Base-by-base conservation (phyloP, 176 grass and related monocot species). In the Poa annua region DNA sequence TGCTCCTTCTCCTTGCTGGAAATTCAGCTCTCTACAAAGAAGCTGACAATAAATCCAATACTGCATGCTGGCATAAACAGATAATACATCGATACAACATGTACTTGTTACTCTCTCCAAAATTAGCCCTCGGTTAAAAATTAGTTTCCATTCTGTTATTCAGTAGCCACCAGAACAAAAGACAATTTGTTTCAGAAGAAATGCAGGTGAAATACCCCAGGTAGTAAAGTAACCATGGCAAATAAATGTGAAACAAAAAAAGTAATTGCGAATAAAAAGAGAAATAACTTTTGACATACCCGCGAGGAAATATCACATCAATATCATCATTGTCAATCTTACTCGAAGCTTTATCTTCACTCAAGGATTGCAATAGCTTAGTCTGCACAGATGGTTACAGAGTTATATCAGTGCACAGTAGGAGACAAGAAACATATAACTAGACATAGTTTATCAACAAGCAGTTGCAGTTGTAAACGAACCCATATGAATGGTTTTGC, bases 261-360 rank as follows among this genome's bases (percentile, higher is more conserved):
- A 14, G 59, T 62, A 62, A 26, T 15, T 62, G 34, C 34, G 3
- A 20, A n/a, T 38, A 39, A n/a, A 67, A 67, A 38, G 33, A 39
- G 34, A 67, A 67, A 20, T 21, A 65, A 12, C 14, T 32, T 65
- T 65, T 32, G 61, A 34, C 61, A 65, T 65, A 65, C 61, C 61
- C 25, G 35, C 51, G n/a, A 51, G 25, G 16, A 80, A 80, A 80
- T 66, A 80, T 22, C 19, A 47, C 29, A 45, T 66, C 78, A 36
- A 66, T 66, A 52, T 80, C 60, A 66, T 24, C 42, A 50, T 16
- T 45, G 62, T 4, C 29, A 4, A 19, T 80, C 60, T 66, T 51
- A 66, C 38, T 61, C 8, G 56, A 22, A 19, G 7, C 15, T 26
- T 45, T 79, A 12, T 66, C 11, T 66, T 50, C 11, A 51, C 25